phyloP scores from a whole-genome alignment of 805 yeast genomes.

The Millerozyma acaciae region DNA sequence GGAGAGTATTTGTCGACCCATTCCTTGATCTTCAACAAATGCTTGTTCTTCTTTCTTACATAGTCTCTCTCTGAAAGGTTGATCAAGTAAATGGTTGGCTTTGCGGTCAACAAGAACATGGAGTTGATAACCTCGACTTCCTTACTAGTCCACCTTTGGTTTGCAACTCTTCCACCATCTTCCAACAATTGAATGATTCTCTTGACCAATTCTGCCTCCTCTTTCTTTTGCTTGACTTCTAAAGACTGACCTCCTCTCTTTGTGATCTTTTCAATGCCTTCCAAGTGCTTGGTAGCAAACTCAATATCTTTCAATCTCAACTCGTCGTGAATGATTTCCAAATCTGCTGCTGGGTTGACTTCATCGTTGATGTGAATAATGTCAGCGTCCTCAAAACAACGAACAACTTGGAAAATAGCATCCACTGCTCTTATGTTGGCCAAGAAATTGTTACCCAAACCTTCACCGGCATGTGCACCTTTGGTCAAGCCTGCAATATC shows the following conservation, averaged over 20 bases:
- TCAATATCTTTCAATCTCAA: constrained; percentile 95
- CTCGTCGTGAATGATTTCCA: constrained; percentile 87
- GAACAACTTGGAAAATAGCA: constrained; percentile 95
- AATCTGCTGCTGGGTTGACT: constrained; percentile 91
- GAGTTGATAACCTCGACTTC: constrained; percentile 88
- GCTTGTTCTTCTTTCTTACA: constrained; percentile 84
- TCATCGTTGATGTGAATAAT: constrained; percentile 92
- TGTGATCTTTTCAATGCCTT: constrained; percentile 72
- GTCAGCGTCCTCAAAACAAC: constrained; percentile 97
- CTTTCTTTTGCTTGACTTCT: constrained; percentile 86
- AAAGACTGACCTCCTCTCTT: constrained; percentile 85
- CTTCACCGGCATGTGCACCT: constrained; percentile 96
- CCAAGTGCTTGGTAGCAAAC: constrained; percentile 79
- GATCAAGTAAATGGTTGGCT: constrained; percentile 89
- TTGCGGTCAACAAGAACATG: constrained; percentile 87
- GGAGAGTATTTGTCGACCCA: constrained; percentile 90
- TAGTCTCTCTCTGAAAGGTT: constrained; percentile 89
- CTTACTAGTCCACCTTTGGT: constrained; percentile 81
- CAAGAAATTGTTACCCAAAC: constrained; percentile 95
- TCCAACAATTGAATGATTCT: constrained; percentile 73
- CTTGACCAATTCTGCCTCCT: constrained; percentile 72
- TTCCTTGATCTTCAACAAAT: constrained; percentile 71
- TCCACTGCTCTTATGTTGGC: constrained; percentile 96
- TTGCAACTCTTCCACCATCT: constrained; percentile 84
- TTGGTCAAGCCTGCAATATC: constrained; percentile 98